phyloP scores from a whole-genome alignment of 495 filamentous ascomycete genomes.

The Pyrenopolyporus hunteri region DNA sequence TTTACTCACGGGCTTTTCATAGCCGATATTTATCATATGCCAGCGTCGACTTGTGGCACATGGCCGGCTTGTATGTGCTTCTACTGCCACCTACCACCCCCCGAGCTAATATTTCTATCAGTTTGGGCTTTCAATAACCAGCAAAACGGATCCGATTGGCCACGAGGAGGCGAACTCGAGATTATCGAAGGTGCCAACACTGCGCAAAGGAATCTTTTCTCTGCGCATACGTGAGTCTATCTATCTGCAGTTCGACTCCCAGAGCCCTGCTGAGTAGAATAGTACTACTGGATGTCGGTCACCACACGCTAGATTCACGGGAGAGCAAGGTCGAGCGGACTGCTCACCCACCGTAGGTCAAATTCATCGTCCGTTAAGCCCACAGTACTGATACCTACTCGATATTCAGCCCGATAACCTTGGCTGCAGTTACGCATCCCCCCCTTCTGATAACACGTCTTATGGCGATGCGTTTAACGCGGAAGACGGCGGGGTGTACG shows the following conservation, averaged over 20 bases:
- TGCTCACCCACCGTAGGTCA: slow-evolving; percentile 36
- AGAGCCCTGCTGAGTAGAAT: slow-evolving; percentile 51
- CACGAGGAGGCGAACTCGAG: slow-evolving; percentile 76
- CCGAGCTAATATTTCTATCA: slow-evolving; percentile 18
- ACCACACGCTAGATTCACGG: slow-evolving; percentile 45
- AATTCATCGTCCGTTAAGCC: neutral
- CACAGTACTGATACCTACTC: slow-evolving; percentile 7
- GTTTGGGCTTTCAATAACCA: slow-evolving; percentile 49
- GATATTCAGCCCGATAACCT: slow-evolving; percentile 20
- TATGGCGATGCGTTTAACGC: slow-evolving; percentile 72
- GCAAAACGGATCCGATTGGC: slow-evolving; percentile 57
- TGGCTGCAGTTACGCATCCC: slow-evolving; percentile 39
- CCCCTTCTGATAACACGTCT: slow-evolving; percentile 35
- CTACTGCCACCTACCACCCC: neutral
- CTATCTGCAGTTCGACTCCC: slow-evolving; percentile 32
- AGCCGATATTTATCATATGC: slow-evolving; percentile 74
- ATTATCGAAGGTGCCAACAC: slow-evolving; percentile 81
- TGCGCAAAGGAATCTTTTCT: slow-evolving; percentile 64
- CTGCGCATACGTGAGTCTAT: slow-evolving; percentile 65
- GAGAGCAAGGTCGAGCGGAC: slow-evolving; percentile 17
- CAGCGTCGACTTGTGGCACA: slow-evolving; percentile 66
- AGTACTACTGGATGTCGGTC: slow-evolving; percentile 54
- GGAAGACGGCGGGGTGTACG: slow-evolving; percentile 67
- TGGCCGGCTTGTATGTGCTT: slow-evolving; percentile 67
- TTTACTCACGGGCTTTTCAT: slow-evolving; percentile 71